phyloP scores from a whole-genome alignment of 345 rosid species.

The Melastoma malabathricum region DNA sequence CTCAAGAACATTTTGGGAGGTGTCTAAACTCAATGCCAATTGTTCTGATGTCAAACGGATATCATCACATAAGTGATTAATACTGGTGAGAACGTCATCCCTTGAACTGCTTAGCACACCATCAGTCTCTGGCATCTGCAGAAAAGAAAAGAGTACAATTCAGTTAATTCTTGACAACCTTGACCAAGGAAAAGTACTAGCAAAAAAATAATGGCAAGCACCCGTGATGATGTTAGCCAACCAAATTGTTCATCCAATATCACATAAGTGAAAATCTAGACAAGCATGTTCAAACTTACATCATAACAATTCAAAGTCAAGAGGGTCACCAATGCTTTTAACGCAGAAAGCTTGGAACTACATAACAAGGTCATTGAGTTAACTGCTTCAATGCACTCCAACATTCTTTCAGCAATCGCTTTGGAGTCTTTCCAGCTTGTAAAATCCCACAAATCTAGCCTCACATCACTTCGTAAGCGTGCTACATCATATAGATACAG shows the following conservation, averaged over 20 bases:
- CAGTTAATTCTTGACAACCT: too few relatives aligned
- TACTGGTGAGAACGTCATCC: constrained; percentile 36
- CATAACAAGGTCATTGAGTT: constrained; percentile 57
- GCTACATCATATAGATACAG: constrained; percentile 33
- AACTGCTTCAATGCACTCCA: constrained; percentile 47
- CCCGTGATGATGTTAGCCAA: too few relatives aligned
- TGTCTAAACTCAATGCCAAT: constrained; percentile 33
- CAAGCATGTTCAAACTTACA: constrained; percentile 18
- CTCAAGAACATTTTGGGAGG: constrained; percentile 37
- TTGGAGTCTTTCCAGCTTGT: constrained; percentile 67
- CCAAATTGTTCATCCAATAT: too few relatives aligned
- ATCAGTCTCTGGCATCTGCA: constrained; percentile 30
- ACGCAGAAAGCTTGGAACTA: constrained; percentile 46
- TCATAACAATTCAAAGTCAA: constrained; percentile 40
- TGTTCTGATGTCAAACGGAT: constrained; percentile 27
- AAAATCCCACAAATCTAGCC: constrained; percentile 60
- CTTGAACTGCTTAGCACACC: too few relatives aligned
- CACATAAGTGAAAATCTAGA: neutral
- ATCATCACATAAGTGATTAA: constrained; percentile 31
- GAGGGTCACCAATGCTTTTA: constrained; percentile 47
- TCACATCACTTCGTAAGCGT: constrained; percentile 35
- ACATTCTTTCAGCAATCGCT: constrained; percentile 43
- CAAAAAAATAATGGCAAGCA: too few relatives aligned
- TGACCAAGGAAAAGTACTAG: too few relatives aligned
- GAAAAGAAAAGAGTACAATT: neutral